A percentile compares a stretch with the other conserved stretches of the same genome.
These are phyloP conservation scores for Nicotiana benthamiana DNA, from an alignment of 257 asterid genomes.

Conservation along the genomic window DNA sequence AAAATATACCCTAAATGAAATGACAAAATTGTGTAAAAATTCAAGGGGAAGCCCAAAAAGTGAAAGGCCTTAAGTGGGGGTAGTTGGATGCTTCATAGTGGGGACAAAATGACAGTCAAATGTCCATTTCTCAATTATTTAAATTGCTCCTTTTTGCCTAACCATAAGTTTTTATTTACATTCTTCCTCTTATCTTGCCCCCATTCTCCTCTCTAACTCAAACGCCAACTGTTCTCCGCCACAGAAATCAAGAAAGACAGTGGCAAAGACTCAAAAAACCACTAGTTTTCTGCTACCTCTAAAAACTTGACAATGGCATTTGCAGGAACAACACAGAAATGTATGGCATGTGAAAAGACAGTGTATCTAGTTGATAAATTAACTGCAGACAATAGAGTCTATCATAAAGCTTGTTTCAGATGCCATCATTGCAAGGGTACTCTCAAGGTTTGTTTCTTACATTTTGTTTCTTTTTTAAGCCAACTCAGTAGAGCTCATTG, in stretches of 20 bases:
- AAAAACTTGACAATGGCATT: constrained; percentile 55
- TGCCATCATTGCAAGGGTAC: constrained; percentile 97
- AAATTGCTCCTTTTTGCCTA: constrained; percentile 8
- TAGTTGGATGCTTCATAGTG: constrained; percentile 27
- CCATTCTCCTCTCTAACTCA: background rate
- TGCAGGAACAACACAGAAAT: constrained; percentile 97
- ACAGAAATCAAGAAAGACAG: background rate
- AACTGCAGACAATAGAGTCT: constrained; percentile 80
- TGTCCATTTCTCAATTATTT: constrained; percentile 20
- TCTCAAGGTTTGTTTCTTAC: constrained; percentile 53
- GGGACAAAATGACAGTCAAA: constrained; percentile 33
- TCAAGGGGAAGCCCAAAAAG: background rate
- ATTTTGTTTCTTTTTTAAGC: background rate
- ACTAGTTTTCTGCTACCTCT: background rate
- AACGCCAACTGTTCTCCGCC: background rate
- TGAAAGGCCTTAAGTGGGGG: constrained; percentile 12
- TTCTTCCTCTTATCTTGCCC: background rate
- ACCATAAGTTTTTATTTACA: background rate
- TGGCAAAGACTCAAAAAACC: background rate
- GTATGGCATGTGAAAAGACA: constrained; percentile 90
- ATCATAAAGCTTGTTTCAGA: constrained; percentile 90
- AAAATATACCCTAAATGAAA: too few relatives aligned
- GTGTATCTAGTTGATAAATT: constrained; percentile 83
- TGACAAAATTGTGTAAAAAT: background rate
- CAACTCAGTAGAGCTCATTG: background rate